phyloP scores from a whole-genome alignment of 306 rosid genomes.

The Rosa lucieae region DNA sequence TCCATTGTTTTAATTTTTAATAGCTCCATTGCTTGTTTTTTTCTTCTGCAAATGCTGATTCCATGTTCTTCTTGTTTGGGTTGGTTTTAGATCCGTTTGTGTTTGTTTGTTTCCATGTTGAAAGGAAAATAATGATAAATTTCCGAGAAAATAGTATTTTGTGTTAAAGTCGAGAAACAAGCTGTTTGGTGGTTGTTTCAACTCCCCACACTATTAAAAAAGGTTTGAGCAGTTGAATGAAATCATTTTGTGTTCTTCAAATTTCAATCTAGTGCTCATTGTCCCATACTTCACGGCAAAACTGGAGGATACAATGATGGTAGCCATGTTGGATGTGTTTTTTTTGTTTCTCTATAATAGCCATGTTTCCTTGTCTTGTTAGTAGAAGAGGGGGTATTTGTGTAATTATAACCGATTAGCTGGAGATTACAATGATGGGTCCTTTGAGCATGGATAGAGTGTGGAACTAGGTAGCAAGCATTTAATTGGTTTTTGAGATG shows the following conservation, averaged over 20 bases:
- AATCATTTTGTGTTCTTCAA: conserved; percentile 25
- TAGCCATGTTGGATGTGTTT: no score
- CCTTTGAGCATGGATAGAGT: conserved; percentile 21
- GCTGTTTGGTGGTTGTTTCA: background rate
- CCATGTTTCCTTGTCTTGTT: background rate
- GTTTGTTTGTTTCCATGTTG: conserved; percentile 40
- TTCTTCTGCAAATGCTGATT: conserved; percentile 22
- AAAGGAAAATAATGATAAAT: conserved; percentile 4
- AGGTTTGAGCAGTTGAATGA: conserved; percentile 23
- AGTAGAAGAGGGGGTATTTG: conserved; percentile 23
- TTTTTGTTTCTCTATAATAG: conserved; percentile 11
- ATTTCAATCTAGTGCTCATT: conserved; percentile 25
- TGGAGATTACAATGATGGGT: conserved; percentile 40
- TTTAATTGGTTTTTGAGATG: conserved; percentile 9
- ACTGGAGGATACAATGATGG: conserved; percentile 38
- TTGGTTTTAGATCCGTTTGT: conserved; percentile 42
- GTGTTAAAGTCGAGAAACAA: background rate
- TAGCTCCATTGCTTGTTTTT: conserved; percentile 38
- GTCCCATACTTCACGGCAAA: conserved; percentile 67
- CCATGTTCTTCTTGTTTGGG: conserved; percentile 14
- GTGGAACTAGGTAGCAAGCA: conserved; percentile 15
- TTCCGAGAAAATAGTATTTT: conserved; percentile 5
- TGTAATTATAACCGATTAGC: conserved; percentile 33
- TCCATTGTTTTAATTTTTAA: conserved; percentile 11
- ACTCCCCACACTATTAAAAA: conserved; percentile 23